These are phyloP conservation scores for Zymoseptoria tritici DNA, from an alignment of 2,329 filamentous ascomycete species.

Conservation along the genomic window DNA sequence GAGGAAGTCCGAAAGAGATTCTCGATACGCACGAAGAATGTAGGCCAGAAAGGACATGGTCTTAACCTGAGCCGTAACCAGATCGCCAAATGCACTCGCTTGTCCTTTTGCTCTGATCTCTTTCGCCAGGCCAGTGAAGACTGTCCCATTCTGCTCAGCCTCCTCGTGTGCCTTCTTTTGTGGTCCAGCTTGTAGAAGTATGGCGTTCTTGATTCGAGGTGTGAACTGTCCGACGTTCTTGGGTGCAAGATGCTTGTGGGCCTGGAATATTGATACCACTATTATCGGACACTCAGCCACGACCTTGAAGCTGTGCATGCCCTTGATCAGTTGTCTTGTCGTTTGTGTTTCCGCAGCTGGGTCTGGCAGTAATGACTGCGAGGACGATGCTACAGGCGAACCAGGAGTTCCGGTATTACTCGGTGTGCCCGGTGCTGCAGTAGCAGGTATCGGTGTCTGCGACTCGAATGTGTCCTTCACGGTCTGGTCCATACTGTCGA, in stretches of 20 bases:
- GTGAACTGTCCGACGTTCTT: slow-evolving; percentile 88
- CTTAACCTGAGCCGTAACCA: slow-evolving; percentile 96
- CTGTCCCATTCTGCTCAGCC: slow-evolving; percentile 67
- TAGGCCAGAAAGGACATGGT: slow-evolving; percentile 99
- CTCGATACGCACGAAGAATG: slow-evolving; percentile 76
- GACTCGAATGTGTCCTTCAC: slow-evolving; percentile 94
- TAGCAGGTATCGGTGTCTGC: slow-evolving; percentile 46
- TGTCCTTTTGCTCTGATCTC: slow-evolving; percentile 74
- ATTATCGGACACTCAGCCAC: slow-evolving; percentile 97
- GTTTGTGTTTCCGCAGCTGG: slow-evolving; percentile 70
- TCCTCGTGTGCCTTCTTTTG: slow-evolving; percentile 88
- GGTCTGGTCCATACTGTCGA: slow-evolving; percentile 87
- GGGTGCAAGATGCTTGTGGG: slow-evolving; percentile 70
- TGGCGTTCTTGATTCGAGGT: slow-evolving; percentile 82
- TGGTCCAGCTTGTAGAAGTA: slow-evolving; percentile 82
- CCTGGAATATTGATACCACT: slow-evolving; percentile 95
- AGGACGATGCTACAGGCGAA: slow-evolving; percentile 75
- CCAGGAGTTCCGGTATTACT: slow-evolving; percentile 59
- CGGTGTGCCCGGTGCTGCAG: slow-evolving; percentile 57
- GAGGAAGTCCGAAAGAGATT: slow-evolving; percentile 81
- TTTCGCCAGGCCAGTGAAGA: slow-evolving; percentile 88
- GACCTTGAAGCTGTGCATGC: slow-evolving; percentile 99
- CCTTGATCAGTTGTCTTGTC: slow-evolving; percentile 72
- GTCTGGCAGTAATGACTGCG: slow-evolving; percentile 47
- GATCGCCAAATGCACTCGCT: slow-evolving; percentile 80